Conservation (phyloP, 1,284 basidiomycete species). For the Leccinum subatratum region DNA sequence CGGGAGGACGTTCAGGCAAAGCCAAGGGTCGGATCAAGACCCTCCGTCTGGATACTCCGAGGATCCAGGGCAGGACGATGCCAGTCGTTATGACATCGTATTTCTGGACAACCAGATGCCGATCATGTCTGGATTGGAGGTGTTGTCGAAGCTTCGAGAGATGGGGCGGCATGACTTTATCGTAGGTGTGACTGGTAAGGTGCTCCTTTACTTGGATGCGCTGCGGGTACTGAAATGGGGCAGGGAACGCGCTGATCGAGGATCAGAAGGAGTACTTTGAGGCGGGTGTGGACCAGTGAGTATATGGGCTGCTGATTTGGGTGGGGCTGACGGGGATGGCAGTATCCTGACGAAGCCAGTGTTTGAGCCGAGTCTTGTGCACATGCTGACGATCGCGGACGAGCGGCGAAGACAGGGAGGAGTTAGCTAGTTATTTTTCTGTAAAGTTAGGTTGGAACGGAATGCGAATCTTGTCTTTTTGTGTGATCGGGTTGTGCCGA, state of each 20-base stretch:
- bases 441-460: background rate
- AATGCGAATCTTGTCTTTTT: conserved; percentile 18
- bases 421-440: background rate
- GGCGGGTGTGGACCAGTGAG: conserved; percentile 74
- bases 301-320: conserved; percentile 12
- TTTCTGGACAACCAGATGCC: conserved; percentile 91
- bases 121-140: conserved; percentile 72
- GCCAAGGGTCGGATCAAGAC: background rate
- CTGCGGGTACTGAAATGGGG: conserved; percentile 24
- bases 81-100: conserved; percentile 54
- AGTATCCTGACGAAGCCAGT: conserved; percentile 69
- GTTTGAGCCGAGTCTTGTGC: conserved; percentile 52
- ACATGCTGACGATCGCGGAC: conserved; percentile 51
- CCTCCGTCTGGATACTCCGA: background rate
- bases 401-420: conserved; percentile 38
- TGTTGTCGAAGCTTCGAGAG: conserved; percentile 61
- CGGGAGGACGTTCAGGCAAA: conserved; percentile 25
- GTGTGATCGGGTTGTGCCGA: conserved; percentile 35
- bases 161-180: conserved; percentile 70
- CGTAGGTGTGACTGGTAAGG: conserved; percentile 69
- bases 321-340: conserved; percentile 11
- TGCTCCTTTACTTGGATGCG: background rate
- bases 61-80: conserved; percentile 7
- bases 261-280: conserved; percentile 73
- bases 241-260: conserved; percentile 60